Evolutionary conservation across 768 basidiomycete genomes (phyloP).

Genomic region (Bullera alba): DNA sequence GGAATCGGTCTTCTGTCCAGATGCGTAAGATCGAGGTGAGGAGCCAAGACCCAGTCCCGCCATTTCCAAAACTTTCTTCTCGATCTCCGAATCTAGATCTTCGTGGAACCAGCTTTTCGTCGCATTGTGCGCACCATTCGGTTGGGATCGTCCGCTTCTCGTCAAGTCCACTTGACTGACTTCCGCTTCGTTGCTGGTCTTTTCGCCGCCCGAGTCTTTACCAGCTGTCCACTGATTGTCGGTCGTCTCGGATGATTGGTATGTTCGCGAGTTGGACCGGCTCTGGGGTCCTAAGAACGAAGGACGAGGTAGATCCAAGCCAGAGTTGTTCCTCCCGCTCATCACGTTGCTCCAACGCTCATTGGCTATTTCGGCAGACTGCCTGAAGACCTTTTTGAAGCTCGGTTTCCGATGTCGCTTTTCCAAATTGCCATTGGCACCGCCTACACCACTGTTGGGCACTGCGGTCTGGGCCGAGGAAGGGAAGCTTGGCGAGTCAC

Average conservation of each 20-base stretch:
- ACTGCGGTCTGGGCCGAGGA: neutral
- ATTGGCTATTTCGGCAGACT: conserved; percentile 19
- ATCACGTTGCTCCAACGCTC: conserved; percentile 24
- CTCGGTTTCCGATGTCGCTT: conserved; percentile 28
- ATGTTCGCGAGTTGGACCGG: neutral
- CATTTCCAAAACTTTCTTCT: conserved; percentile 72
- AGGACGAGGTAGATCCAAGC: conserved; percentile 14
- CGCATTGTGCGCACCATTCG: neutral
- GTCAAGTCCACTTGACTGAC: no score
- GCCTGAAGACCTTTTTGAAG: conserved; percentile 30
- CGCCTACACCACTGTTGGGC: neutral
- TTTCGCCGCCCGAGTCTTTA: neutral
- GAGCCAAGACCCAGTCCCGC: conserved; percentile 63
- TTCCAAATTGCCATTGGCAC: neutral
- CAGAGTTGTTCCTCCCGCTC: conserved; percentile 4
- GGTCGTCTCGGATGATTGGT: neutral
- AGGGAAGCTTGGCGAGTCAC: neutral
- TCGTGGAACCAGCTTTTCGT: conserved; percentile 16
- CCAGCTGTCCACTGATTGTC: neutral
- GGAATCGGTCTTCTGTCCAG: no score
- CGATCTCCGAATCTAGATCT: conserved; percentile 46
- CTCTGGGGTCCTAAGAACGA: conserved; percentile 3
- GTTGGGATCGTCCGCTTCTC: no score
- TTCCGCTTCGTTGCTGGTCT: neutral
- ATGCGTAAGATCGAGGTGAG: no score